A percentile compares a stretch with the other conserved stretches of the same genome.
Conservation (phyloP, 2,329 filamentous ascomycete species). For the Talaromyces islandicus region DNA sequence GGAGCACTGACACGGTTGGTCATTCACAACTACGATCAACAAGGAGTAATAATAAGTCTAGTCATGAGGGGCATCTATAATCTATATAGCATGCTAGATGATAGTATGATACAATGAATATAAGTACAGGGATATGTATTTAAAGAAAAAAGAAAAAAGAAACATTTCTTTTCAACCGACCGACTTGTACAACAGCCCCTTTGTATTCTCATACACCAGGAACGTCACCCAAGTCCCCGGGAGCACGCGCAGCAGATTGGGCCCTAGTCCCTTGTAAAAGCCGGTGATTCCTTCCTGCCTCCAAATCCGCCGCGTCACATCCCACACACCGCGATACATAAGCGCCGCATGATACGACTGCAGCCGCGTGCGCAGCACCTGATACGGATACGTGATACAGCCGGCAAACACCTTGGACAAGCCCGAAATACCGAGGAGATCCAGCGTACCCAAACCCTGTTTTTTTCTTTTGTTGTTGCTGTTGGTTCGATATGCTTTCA, state of each 20-base stretch:
- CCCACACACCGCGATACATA: constrained; percentile 65
- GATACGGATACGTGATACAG: constrained; percentile 89
- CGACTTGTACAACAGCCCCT: constrained; percentile 47
- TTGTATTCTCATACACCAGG: constrained; percentile 91
- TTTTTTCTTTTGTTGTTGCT: constrained; percentile 9
- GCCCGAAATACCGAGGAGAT: constrained; percentile 75
- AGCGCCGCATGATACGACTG: constrained; percentile 74
- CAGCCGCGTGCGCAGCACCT: constrained; percentile 80
- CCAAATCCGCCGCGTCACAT: constrained; percentile 71
- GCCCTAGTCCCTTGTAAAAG: constrained; percentile 87
- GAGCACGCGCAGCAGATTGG: constrained; percentile 83
- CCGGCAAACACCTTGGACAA: constrained; percentile 81
- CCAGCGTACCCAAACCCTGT: constrained; percentile 57
- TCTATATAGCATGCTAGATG: not conserved
- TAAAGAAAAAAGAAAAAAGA: too few species aligned
- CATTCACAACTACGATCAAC: not conserved
- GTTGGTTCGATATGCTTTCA: constrained; percentile 55
- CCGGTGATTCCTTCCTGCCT: constrained; percentile 70
- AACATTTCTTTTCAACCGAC: not conserved
- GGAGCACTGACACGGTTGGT: not conserved
- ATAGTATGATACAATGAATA: not conserved
- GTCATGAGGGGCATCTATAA: not conserved
- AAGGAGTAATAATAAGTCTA: not conserved
- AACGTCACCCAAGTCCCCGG: constrained; percentile 97
- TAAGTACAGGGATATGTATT: not conserved